Percentiles rank a stretch among this genome's conserved stretches.
phyloP scores from a whole-genome alignment of 2,329 filamentous ascomycete genomes.

The Aphanocladium album region DNA sequence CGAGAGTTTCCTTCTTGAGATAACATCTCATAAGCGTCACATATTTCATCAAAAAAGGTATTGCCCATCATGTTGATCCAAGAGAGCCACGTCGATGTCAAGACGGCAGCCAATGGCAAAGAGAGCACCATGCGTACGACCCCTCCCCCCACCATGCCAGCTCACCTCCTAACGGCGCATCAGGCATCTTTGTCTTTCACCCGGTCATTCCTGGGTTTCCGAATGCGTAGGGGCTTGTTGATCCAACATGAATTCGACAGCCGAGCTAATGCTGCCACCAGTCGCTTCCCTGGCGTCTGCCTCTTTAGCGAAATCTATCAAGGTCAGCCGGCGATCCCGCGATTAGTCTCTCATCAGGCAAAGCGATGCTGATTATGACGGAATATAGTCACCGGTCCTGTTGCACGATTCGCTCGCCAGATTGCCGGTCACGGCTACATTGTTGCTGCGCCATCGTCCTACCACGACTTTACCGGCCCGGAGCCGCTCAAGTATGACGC shows the following conservation, averaged over 20 bases:
- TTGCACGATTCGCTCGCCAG: constrained; percentile 82
- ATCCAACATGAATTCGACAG: background rate
- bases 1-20: no score
- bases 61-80: constrained; percentile 44
- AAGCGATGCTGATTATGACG: background rate
- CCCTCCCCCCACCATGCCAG: background rate
- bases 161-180: constrained; percentile 12
- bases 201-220: constrained; percentile 81
- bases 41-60: background rate
- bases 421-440: constrained; percentile 93
- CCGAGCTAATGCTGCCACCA: constrained; percentile 21
- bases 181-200: constrained; percentile 86
- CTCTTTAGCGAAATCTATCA: constrained; percentile 96
- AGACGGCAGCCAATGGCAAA: constrained; percentile 47
- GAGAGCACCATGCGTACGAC: constrained; percentile 48
- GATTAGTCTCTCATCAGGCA: constrained; percentile 8
- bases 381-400: constrained; percentile 74
- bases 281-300: constrained; percentile 75
- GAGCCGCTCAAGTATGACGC: constrained; percentile 81
- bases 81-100: constrained; percentile 48
- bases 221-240: constrained; percentile 58
- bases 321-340: constrained; percentile 46
- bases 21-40: no score
- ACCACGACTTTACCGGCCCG: constrained; percentile 87
- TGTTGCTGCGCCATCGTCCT: constrained; percentile 82